Percentiles rank a stretch among this genome's conserved stretches.
Evolutionary conservation across 2,329 filamentous ascomycete genomes (phyloP).

Genomic region (Magnaporthales sp.): DNA sequence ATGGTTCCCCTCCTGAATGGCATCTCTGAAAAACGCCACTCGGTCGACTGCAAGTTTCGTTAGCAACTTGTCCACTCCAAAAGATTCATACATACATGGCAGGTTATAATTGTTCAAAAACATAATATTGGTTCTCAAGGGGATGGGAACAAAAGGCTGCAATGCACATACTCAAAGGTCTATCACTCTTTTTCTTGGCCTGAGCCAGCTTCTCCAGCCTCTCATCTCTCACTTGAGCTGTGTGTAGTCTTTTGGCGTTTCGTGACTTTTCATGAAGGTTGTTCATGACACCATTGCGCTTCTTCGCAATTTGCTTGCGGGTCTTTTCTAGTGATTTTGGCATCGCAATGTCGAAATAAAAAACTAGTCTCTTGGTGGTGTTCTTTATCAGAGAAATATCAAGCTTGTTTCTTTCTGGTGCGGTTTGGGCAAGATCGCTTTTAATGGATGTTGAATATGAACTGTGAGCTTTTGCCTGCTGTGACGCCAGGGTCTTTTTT

Average conservation of each 20-base stretch:
- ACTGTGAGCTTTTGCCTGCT: neutral
- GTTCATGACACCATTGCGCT: slow-evolving; percentile 64
- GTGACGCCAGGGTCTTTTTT: neutral
- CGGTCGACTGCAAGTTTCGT: slow-evolving; percentile 45
- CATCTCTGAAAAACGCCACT: slow-evolving; percentile 50
- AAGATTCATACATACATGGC: neutral
- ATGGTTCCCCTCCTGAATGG: neutral
- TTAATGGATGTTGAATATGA: neutral
- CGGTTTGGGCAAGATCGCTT: slow-evolving; percentile 1
- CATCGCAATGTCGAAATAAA: slow-evolving; percentile 39
- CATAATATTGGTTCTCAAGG: slow-evolving; percentile 8
- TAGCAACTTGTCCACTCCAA: neutral
- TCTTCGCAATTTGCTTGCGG: slow-evolving; percentile 83
- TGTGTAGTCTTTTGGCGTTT: slow-evolving; percentile 72
- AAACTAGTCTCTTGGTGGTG: neutral
- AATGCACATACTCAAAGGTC: slow-evolving; percentile 54
- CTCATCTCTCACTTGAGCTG: slow-evolving; percentile 73
- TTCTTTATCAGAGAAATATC: neutral
- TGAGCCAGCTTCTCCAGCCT: slow-evolving; percentile 65
- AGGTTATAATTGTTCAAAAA: neutral
- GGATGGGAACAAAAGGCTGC: slow-evolving; percentile 2
- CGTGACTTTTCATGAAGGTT: slow-evolving; percentile 81
- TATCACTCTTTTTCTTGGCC: slow-evolving; percentile 65
- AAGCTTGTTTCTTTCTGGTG: slow-evolving; percentile 4
- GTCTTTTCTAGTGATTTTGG: slow-evolving; percentile 72